phyloP scores from a whole-genome alignment of 1,139 yeast species.

The Hansenula sp. region DNA sequence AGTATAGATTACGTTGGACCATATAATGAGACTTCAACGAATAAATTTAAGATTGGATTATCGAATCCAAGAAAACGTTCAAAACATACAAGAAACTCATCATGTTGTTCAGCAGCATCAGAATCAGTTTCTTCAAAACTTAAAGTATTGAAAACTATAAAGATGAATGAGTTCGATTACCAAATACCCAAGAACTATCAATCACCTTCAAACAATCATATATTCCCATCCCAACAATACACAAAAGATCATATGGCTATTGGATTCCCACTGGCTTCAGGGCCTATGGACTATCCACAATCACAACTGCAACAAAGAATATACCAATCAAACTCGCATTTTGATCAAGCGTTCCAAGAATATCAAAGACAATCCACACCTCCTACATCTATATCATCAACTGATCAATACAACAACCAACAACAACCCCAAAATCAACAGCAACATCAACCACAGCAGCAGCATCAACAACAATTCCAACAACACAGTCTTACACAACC shows the following conservation, averaged over 20 bases:
- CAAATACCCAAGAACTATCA: neutral
- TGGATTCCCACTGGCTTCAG: neutral
- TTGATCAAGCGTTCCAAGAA: neutral
- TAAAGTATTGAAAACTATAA: conserved; percentile 13
- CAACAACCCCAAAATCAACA: neutral
- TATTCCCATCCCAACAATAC: neutral
- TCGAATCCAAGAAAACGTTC: neutral
- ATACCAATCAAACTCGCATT: neutral
- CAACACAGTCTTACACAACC: neutral
- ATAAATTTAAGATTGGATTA: conserved; percentile 12
- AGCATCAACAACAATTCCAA: neutral
- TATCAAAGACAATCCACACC: conserved; percentile 1
- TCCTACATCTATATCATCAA: no score
- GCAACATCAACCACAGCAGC: neutral
- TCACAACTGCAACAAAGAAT: neutral
- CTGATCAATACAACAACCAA: no score
- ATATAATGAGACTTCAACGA: conserved; percentile 12
- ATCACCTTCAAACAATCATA: no score
- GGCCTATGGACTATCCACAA: neutral
- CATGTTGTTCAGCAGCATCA: conserved; percentile 6
- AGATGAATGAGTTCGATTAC: conserved; percentile 11
- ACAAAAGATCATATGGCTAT: neutral
- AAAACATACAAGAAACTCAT: conserved; percentile 6
- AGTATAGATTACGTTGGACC: conserved; percentile 22
- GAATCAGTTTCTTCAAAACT: neutral